A percentile compares a stretch with the other conserved stretches of the same genome.
Evolutionary conservation across 2,329 filamentous ascomycete genomes (phyloP).

Genomic region (Grosmannia serpens): DNA sequence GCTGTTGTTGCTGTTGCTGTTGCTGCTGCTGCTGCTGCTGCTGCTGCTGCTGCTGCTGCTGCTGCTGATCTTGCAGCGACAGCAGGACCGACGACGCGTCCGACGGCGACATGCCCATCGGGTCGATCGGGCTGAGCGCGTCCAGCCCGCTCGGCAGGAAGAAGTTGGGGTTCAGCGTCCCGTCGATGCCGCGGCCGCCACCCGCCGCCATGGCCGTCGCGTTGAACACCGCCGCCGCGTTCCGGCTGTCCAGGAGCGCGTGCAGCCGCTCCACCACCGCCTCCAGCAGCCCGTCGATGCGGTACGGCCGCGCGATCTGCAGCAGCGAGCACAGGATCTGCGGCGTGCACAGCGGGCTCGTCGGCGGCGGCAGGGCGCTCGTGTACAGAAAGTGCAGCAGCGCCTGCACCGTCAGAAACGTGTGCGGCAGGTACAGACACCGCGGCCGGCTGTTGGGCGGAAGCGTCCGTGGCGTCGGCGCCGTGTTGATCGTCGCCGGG

Average conservation of each 20-base stretch:
- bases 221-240: slow-evolving; percentile 95
- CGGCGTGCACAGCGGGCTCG: slow-evolving; percentile 74
- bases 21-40: slow-evolving; percentile 1
- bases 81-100: slow-evolving; percentile 8
- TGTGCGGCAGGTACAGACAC: slow-evolving; percentile 87
- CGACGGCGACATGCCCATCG: not conserved
- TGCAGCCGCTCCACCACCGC: slow-evolving; percentile 87
- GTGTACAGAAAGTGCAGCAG: slow-evolving; percentile 92
- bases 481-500: slow-evolving; percentile 37
- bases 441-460: slow-evolving; percentile 61
- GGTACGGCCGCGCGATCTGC: slow-evolving; percentile 86
- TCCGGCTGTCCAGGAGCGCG: slow-evolving; percentile 77
- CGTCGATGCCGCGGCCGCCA: slow-evolving; percentile 73
- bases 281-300: slow-evolving; percentile 84
- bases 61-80: not conserved
- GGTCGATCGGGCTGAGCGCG: slow-evolving; percentile 19
- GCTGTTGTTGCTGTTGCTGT: not conserved
- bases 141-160: slow-evolving; percentile 41
- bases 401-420: slow-evolving; percentile 76
- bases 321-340: slow-evolving; percentile 93
- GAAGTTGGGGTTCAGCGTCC: slow-evolving; percentile 50
- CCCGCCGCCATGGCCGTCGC: slow-evolving; percentile 96
- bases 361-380: slow-evolving; percentile 66
- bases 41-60: not conserved
- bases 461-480: slow-evolving; percentile 45